Evolutionary conservation across 1,139 yeast species (phyloP), one percentile per base, ranked within the genome.

Genomic region (Pichia sp.): DNA sequence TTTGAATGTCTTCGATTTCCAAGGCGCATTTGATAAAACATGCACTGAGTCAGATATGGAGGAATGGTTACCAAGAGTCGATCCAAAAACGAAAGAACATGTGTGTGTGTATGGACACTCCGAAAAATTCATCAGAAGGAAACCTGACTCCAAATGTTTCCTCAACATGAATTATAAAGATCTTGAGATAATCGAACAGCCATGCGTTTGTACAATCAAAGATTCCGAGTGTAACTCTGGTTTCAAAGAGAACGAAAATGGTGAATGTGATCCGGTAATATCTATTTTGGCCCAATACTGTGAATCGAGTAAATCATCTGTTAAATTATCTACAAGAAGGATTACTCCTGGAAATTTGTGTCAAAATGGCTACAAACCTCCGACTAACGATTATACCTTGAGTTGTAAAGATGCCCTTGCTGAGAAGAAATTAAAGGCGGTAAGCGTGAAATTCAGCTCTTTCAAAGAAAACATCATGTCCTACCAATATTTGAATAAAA

Each of bases 211-310:
- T 73, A 69, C 81, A 0, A 79, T 73, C 14, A 64, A 61, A 6
- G 97, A 91, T 67, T 86, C 79, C 63, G 97, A 91, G 68, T 91
- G 97, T 71, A 78, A 78, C 5, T 73, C 70, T 44, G 88, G 86
- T 5, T 88, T 85, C 64, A 62, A 56, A 29, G 67, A 63, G 38
- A 72, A 76, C 49, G 73, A 71, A 0, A 71, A 76, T 47, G 79
- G 76, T 3, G 70, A 70, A 7, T 89, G 96, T 71, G 78, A 76
- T 16, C 84, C 87, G 1, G 81, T 81, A 55, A 8, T 59, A 9
- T 17, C 36, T n/a, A 53, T 38, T 30, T 60, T 48, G 43, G 58
- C 60, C 4, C 59, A 58, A 43, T 66, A 69, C 44, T 55, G 58
- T 31, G 59, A 62, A 16, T 36, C 55, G 8, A 55, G 55, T 4